Base-by-base conservation (phyloP, 139 green algal genomes). In the Desmodesmus armatus region DNA sequence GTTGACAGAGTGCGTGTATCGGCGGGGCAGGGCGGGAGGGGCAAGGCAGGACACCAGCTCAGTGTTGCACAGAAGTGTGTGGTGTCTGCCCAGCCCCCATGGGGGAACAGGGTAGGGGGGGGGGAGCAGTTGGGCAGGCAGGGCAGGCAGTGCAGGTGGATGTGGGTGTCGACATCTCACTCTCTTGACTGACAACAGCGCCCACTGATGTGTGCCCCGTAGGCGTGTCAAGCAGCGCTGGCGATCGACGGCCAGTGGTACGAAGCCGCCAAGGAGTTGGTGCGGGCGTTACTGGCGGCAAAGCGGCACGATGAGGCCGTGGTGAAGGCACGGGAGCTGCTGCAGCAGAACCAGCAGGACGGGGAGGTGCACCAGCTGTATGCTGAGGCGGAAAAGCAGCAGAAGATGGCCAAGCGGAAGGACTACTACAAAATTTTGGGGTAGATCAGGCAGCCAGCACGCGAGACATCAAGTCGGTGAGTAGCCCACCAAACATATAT, bases 401-500 rank as follows among this genome's bases (percentile, higher is more conserved):
- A 91, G 15, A 92, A 93, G 88, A 87, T 93, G 58, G 35, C 66
- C 15, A 80, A 89, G 78, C 79, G 89, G 13, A 94, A 94, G 39
- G 89, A 96, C 80, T 96, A 95, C 87, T 96, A 96, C 88, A 88
- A 89, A 41, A 78, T 55, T 21, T 21, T 21, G 47, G 47, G 13
- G 47, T n/a, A n/a, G n/a, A n/a, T n/a, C n/a, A n/a, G n/a, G n/a
- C n/a, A n/a, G n/a, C n/a, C n/a, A n/a, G n/a, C n/a, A n/a, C n/a
- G n/a, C n/a, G n/a, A n/a, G n/a, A n/a, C n/a, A n/a, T n/a, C n/a
- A n/a, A n/a, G n/a, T n/a, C n/a, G n/a, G n/a, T n/a, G n/a, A n/a
- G n/a, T n/a, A n/a, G n/a, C n/a, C n/a, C n/a, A n/a, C n/a, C n/a
- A n/a, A n/a, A n/a, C n/a, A n/a, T n/a, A n/a, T n/a, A n/a, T n/a